Conservation (phyloP, 805 yeast genomes). For the Ogataea methanolica region DNA sequence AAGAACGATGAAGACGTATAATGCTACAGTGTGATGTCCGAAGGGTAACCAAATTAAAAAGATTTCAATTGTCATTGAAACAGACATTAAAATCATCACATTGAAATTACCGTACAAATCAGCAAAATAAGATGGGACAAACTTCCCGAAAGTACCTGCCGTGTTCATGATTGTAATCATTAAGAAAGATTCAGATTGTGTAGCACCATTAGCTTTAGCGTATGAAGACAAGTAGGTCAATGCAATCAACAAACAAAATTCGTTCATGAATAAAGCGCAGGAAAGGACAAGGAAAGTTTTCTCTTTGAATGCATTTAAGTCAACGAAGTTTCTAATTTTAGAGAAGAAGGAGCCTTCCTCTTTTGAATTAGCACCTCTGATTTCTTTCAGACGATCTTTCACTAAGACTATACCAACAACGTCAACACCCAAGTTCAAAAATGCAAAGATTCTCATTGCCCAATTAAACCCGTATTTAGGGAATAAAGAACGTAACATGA, state of each 20-base stretch:
- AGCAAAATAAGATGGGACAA: slow-evolving; percentile 30
- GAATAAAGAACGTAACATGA: slow-evolving; percentile 43
- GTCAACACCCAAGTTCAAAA: slow-evolving; percentile 21
- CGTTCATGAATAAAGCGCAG: slow-evolving; percentile 36
- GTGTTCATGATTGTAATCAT: slow-evolving; percentile 44
- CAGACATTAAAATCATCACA: slow-evolving; percentile 42
- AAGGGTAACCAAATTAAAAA: slow-evolving; percentile 64
- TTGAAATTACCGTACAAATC: slow-evolving; percentile 47
- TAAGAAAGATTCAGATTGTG: slow-evolving; percentile 39
- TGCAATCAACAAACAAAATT: slow-evolving; percentile 35
- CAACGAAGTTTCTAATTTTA: slow-evolving; percentile 20
- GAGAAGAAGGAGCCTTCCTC: slow-evolving; percentile 24
- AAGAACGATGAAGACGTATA: slow-evolving; percentile 48
- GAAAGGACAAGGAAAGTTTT: slow-evolving; percentile 32
- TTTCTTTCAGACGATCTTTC: slow-evolving; percentile 30
- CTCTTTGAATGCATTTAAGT: slow-evolving; percentile 33
- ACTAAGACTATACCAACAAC: slow-evolving; percentile 29
- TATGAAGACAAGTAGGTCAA: slow-evolving; percentile 49
- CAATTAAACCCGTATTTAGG: slow-evolving; percentile 49
- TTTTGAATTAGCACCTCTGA: slow-evolving; percentile 23
- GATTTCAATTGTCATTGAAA: slow-evolving; percentile 41
- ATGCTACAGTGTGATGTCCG: slow-evolving; percentile 36
- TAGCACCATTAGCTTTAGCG: slow-evolving; percentile 43
- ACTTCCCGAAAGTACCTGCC: slow-evolving; percentile 37
- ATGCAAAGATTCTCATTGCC: slow-evolving; percentile 50